These are phyloP conservation scores for Trichoderma erinaceum DNA, from an alignment of 495 filamentous ascomycete genomes.

Conservation along the genomic window DNA sequence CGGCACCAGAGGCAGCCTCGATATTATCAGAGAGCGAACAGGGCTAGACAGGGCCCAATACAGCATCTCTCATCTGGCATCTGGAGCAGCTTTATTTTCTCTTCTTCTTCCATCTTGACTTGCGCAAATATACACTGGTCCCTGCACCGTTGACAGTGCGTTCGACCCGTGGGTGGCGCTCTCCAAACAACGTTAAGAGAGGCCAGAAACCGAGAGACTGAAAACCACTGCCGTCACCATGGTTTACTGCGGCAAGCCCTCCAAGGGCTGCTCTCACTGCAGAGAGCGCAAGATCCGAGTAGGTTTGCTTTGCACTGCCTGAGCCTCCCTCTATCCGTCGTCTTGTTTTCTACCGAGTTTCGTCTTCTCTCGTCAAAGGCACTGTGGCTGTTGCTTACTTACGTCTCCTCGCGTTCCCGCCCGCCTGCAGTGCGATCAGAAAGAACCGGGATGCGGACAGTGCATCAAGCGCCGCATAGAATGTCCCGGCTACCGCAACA, in stretches of 20 bases:
- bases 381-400: neutral
- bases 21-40: no score
- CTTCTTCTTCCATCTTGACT: neutral
- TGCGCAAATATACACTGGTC: no score
- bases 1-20: no score
- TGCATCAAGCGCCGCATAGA: constrained; percentile 54
- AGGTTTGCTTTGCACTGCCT: constrained; percentile 16
- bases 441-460: constrained; percentile 58
- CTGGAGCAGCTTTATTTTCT: neutral
- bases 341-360: neutral
- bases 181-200: neutral
- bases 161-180: no score
- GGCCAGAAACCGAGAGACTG: neutral
- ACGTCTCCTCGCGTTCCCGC: neutral
- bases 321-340: neutral
- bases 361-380: neutral
- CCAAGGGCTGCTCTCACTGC: constrained; percentile 62
- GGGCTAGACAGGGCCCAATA: no score
- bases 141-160: no score
- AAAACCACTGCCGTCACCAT: constrained; percentile 31
- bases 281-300: constrained; percentile 46
- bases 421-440: constrained; percentile 55
- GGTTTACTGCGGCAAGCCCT: constrained; percentile 70
- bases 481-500: constrained; percentile 67
- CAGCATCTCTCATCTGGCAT: no score